Evolutionary conservation across 306 rosid species (phyloP), one percentile per base, ranked within the genome.

Genomic region (Lithocarpus polystachyus): DNA sequence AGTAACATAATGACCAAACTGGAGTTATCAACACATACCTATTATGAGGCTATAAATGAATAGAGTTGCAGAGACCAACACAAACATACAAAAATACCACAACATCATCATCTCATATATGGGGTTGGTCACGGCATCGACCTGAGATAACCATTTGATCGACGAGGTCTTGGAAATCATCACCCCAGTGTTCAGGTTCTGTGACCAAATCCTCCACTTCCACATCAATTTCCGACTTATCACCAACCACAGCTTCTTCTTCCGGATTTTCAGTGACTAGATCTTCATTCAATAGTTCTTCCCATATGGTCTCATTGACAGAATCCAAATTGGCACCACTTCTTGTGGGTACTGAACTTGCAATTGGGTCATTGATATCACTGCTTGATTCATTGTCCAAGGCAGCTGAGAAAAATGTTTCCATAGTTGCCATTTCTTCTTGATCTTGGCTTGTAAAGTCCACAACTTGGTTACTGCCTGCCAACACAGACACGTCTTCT

Each of bases 71-170:
- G 84, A 81, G 80, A 48, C 83, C 88, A 75, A 80, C 71, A 13
- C 8, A 56, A 56, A 57, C 53, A 60, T 13, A 68, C 10, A 48
- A 5, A 7, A 56, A 8, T 4, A 60, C 23, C 43, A 80, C 69
- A 61, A 60, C 76, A 70, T 64, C 48, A 22, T 56, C 78, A 59
- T 22, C 43, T 62, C 15, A 18, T 28, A 74, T 70, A 65, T 0
- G 19, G 6, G 56, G 13, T 28, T 53, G 48, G 45, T 80, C 69
- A 80, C 1, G 85, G 87, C 75, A 75, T 79, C n/a, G 92, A 72
- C 71, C 69, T 86, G 79, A 85, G 92, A 88, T 61, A 88, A 76
- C 86, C 94, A 91, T 73, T 79, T 93, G 92, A 86, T 90, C 97
- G 56, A 90, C 94, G 53, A 93, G 94, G 13, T 83, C 90, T 70